Conservation (phyloP, 805 yeast genomes). For the Suhomyces vadensis region DNA sequence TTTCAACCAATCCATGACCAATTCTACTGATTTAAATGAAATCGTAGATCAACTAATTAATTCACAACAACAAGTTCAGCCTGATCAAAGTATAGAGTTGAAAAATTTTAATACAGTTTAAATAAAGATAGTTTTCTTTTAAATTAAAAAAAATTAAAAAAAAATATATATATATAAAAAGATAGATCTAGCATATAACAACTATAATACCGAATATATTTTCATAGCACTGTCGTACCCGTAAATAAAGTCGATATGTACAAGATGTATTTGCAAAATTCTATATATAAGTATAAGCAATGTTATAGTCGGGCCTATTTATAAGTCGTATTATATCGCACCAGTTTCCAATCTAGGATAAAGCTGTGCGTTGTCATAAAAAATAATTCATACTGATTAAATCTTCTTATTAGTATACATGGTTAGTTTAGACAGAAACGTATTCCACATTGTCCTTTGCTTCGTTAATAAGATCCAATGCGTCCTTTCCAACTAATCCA, state of each 20-base stretch:
- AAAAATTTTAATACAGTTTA: conserved; percentile 1
- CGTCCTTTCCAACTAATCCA: conserved; percentile 63
- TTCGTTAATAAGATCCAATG: conserved; percentile 67
- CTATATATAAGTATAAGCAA: conserved; percentile 4
- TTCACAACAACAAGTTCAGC: conserved; percentile 2
- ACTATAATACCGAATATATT: neutral
- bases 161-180: neutral
- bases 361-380: conserved; percentile 1
- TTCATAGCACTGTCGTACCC: neutral
- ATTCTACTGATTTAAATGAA: conserved; percentile 4
- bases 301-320: conserved; percentile 1
- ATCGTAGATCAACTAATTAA: conserved; percentile 4
- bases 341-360: neutral
- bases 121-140: neutral
- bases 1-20: neutral
- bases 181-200: neutral
- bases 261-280: conserved; percentile 4
- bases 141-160: neutral
- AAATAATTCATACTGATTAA: neutral
- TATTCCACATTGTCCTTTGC: conserved; percentile 81
- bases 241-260: conserved; percentile 2
- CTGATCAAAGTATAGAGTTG: conserved; percentile 7
- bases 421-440: conserved; percentile 20
- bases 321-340: neutral
- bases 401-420: too few relatives aligned